phyloP scores from a whole-genome alignment of 352 stramenopile species.

The Peronospora belbahrii region DNA sequence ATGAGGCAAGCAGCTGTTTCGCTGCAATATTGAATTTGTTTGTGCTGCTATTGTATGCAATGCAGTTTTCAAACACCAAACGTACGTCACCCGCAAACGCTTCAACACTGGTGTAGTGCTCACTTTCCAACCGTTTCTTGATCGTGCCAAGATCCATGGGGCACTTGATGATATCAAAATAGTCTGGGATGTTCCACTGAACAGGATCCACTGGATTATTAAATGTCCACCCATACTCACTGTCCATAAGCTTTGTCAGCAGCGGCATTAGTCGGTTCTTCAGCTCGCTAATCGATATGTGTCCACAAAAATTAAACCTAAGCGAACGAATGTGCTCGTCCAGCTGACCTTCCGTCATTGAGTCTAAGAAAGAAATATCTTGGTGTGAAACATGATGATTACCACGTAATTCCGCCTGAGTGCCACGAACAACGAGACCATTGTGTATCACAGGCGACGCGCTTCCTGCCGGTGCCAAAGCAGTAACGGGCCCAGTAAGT shows the following conservation, averaged over 20 bases:
- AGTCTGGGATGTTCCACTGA: constrained; percentile 88
- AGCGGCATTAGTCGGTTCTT: constrained; percentile 80
- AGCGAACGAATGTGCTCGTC: constrained; percentile 88
- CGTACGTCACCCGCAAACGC: constrained; percentile 83
- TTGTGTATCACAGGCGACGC: constrained; percentile 34
- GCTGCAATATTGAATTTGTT: constrained; percentile 86
- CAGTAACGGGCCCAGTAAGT: constrained; percentile 11
- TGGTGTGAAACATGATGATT: constrained; percentile 66
- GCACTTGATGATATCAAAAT: constrained; percentile 91
- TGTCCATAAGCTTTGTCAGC: constrained; percentile 84
- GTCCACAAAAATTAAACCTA: constrained; percentile 82
- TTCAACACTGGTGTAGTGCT: constrained; percentile 90
- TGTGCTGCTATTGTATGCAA: constrained; percentile 85
- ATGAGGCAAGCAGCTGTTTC: constrained; percentile 71
- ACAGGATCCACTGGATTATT: constrained; percentile 93
- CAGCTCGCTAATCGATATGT: constrained; percentile 74
- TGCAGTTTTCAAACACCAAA: constrained; percentile 86
- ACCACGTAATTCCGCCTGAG: constrained; percentile 43
- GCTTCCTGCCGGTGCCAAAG: constrained; percentile 3
- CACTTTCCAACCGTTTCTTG: constrained; percentile 92
- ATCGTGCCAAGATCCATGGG: constrained; percentile 99
- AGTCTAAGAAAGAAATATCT: constrained; percentile 85
- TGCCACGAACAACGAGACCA: constrained; percentile 66
- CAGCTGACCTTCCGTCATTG: constrained; percentile 77
- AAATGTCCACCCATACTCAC: constrained; percentile 88